Conservation (phyloP, 176 grass and related monocot genomes). For the Eremochloa ophiuroides region DNA sequence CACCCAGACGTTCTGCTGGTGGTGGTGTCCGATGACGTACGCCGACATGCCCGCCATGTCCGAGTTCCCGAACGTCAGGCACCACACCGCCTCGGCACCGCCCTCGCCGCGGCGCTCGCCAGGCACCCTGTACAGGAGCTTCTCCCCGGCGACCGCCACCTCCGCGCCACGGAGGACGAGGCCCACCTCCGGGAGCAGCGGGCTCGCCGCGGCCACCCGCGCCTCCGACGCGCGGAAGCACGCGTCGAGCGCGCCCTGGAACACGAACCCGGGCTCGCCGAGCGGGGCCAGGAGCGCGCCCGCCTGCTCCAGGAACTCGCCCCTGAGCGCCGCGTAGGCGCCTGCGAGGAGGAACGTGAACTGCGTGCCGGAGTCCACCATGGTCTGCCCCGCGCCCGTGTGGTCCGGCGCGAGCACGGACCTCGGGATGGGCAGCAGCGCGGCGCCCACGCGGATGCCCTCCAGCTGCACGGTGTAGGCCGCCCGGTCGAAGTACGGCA, state of each 20-base stretch:
- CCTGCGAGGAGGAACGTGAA: constrained; percentile 79
- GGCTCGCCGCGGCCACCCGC: not conserved
- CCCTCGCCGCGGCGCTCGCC: constrained; percentile 41
- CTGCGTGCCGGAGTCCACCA: constrained; percentile 82
- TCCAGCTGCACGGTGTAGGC: constrained; percentile 83
- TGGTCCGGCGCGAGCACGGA: constrained; percentile 74
- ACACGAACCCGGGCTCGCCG: constrained; percentile 60
- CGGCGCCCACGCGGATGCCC: constrained; percentile 60
- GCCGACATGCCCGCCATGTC: constrained; percentile 66
- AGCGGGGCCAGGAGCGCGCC: constrained; percentile 37
- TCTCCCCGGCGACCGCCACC: constrained; percentile 47
- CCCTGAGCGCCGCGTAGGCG: constrained; percentile 66
- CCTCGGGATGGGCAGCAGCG: constrained; percentile 62
- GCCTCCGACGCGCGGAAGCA: constrained; percentile 59
- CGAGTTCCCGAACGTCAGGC: constrained; percentile 76
- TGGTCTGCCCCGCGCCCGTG: constrained; percentile 84
- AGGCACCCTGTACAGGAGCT: constrained; percentile 64
- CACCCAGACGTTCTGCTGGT: constrained; percentile 89
- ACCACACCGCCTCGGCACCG: constrained; percentile 59
- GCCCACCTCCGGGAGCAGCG: constrained; percentile 40
- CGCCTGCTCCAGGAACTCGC: constrained; percentile 50
- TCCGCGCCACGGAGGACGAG: constrained; percentile 59
- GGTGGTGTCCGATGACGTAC: constrained; percentile 83
- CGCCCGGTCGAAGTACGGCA: constrained; percentile 81
- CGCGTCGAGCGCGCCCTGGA: constrained; percentile 78